Conservation (phyloP, 148 eudicot species). For the Fagopyrum homotropicum region DNA sequence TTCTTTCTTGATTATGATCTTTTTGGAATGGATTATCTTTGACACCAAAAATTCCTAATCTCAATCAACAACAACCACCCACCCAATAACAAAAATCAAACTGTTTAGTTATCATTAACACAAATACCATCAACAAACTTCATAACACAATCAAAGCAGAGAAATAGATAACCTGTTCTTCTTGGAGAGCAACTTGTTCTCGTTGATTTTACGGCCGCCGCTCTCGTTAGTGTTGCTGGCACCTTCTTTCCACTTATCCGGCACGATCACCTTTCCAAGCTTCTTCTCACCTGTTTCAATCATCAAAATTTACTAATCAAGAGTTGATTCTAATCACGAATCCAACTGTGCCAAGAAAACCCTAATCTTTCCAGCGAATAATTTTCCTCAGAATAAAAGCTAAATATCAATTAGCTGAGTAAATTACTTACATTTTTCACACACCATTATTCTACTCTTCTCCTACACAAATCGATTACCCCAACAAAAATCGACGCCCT, state of each 20-base stretch:
- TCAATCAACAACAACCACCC: background rate
- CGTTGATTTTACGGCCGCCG: constrained; percentile 95
- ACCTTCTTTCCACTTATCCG: constrained; percentile 98
- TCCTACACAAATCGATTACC: background rate
- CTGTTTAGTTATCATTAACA: background rate
- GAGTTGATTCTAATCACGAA: background rate
- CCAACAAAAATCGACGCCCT: background rate
- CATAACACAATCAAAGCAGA: background rate
- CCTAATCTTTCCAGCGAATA: background rate
- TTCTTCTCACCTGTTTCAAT: constrained; percentile 76
- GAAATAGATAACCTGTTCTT: constrained; percentile 45
- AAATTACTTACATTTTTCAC: constrained; percentile 67
- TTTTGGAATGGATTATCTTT: background rate
- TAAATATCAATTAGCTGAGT: background rate
- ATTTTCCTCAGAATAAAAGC: background rate
- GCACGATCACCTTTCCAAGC: constrained; percentile 81
- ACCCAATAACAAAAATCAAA: background rate
- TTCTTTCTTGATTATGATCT: background rate
- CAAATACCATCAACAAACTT: background rate
- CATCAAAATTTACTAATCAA: background rate
- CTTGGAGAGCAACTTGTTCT: constrained; percentile 93
- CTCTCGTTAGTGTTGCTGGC: constrained; percentile 90
- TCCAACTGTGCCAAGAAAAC: constrained; percentile 2
- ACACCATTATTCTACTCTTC: constrained; percentile 44
- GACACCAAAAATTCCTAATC: background rate